These are phyloP conservation scores for Aspergillus sojae DNA, from an alignment of 2,329 filamentous ascomycete genomes.

Conservation along the genomic window DNA sequence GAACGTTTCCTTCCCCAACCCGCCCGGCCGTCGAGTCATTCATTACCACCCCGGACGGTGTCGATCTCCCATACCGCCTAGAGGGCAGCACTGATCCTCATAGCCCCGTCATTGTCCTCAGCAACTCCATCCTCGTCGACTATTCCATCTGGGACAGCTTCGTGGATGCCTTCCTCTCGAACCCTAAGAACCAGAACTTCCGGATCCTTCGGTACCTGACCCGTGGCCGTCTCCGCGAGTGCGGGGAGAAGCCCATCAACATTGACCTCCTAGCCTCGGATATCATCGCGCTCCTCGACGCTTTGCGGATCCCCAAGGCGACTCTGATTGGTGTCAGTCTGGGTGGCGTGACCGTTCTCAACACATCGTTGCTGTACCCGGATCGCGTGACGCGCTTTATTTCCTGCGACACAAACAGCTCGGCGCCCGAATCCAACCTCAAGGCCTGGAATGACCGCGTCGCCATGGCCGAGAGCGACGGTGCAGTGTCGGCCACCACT, in stretches of 20 bases:
- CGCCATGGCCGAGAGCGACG: conserved; percentile 63
- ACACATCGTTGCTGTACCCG: conserved; percentile 70
- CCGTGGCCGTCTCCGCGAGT: conserved; percentile 63
- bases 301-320: conserved; percentile 68
- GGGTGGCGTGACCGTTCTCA: conserved; percentile 76
- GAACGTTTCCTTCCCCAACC: conserved; percentile 51
- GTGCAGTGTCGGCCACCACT: conserved; percentile 32
- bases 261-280: conserved; percentile 71
- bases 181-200: conserved; percentile 60
- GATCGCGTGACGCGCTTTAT: conserved; percentile 63
- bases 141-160: conserved; percentile 81
- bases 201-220: conserved; percentile 77
- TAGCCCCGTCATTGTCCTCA: conserved; percentile 73
- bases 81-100: conserved; percentile 69
- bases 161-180: conserved; percentile 60
- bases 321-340: conserved; percentile 77
- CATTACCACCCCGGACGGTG: conserved; percentile 68
- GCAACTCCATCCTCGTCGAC: conserved; percentile 79
- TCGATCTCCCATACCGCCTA: conserved; percentile 71
- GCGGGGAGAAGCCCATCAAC: conserved; percentile 51
- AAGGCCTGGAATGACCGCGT: conserved; percentile 80
- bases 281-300: conserved; percentile 65
- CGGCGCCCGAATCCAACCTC: conserved; percentile 72
- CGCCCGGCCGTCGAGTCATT: conserved; percentile 65
- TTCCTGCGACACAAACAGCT: conserved; percentile 77